Percentiles rank a stretch among this genome's conserved stretches.
Evolutionary conservation across 768 basidiomycete species (phyloP).

Genomic region (Rhodotorula graminis): DNA sequence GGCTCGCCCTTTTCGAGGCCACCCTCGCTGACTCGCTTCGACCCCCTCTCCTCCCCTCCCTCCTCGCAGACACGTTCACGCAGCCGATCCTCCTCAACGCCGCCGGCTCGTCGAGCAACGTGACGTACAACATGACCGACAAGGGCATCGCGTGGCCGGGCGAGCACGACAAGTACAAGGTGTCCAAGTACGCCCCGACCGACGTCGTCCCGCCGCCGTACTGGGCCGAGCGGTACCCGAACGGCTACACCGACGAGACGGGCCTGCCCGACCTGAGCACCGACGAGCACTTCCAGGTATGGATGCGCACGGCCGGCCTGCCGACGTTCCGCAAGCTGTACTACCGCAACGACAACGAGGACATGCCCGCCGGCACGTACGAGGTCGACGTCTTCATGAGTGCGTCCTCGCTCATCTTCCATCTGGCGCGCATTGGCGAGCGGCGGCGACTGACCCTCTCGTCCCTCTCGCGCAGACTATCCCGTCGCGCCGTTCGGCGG

Average conservation of each 20-base stretch:
- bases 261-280: conserved; percentile 61
- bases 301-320: conserved; percentile 97
- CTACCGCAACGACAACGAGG: conserved; percentile 76
- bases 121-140: conserved; percentile 67
- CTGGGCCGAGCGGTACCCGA: conserved; percentile 69
- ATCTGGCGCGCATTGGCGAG: too few species aligned
- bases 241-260: conserved; percentile 60
- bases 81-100: conserved; percentile 60
- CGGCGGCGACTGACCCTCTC: too few species aligned
- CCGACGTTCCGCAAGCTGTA: conserved; percentile 96
- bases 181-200: conserved; percentile 60
- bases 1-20: neutral
- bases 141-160: conserved; percentile 92
- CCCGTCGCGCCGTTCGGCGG: conserved; percentile 86
- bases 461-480: conserved; percentile 66
- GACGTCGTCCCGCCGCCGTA: conserved; percentile 87
- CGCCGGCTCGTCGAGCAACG: conserved; percentile 48
- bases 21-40: conserved; percentile 2
- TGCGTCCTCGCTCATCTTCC: conserved; percentile 56
- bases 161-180: conserved; percentile 82
- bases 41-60: neutral
- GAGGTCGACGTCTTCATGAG: conserved; percentile 72
- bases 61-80: conserved; percentile 66
- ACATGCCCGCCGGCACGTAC: conserved; percentile 69
- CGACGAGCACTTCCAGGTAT: conserved; percentile 88